phyloP scores from a whole-genome alignment of 1,284 basidiomycete species.

The Golubevia pallescens region DNA sequence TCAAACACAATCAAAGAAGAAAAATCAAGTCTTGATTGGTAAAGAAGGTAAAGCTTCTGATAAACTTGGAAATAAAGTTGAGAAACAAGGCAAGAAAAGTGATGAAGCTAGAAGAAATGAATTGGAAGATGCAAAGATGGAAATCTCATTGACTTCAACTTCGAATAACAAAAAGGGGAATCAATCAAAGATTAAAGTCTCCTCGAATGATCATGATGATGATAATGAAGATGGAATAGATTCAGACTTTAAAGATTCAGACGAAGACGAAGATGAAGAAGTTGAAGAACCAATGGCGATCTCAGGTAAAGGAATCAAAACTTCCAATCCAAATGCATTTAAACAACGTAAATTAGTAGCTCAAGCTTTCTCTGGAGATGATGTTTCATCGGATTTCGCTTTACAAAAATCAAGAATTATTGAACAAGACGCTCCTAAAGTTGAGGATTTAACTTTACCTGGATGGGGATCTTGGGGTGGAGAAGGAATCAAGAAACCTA shows the following conservation, averaged over 20 bases:
- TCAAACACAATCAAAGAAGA: slow-evolving; percentile 26
- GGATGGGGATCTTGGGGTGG: slow-evolving; percentile 61
- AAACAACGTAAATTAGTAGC: slow-evolving; percentile 47
- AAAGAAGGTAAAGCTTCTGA: slow-evolving; percentile 14
- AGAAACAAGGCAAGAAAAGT: slow-evolving; percentile 20
- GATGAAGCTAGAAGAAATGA: slow-evolving; percentile 20
- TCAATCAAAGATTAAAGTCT: slow-evolving; percentile 9
- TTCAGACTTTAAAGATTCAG: slow-evolving; percentile 1
- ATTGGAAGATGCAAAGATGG: slow-evolving; percentile 22
- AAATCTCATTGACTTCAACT: slow-evolving; percentile 21
- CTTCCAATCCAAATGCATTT: slow-evolving; percentile 1
- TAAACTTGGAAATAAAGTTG: slow-evolving; percentile 22
- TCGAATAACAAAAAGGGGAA: neutral
- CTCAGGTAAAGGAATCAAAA: slow-evolving; percentile 1
- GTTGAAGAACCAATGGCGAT: slow-evolving; percentile 9
- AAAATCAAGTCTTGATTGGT: slow-evolving; percentile 21
- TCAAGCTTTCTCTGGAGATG: slow-evolving; percentile 53
- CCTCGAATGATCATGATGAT: slow-evolving; percentile 6
- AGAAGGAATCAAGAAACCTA: slow-evolving; percentile 24
- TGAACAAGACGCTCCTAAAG: slow-evolving; percentile 23
- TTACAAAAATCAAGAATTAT: slow-evolving; percentile 34
- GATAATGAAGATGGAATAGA: slow-evolving; percentile 10
- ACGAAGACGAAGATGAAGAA: slow-evolving; percentile 21
- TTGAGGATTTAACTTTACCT: slow-evolving; percentile 38
- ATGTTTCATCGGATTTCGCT: slow-evolving; percentile 47